Conservation (phyloP, 2,329 filamentous ascomycete species). For the Xylaria sp. region DNA sequence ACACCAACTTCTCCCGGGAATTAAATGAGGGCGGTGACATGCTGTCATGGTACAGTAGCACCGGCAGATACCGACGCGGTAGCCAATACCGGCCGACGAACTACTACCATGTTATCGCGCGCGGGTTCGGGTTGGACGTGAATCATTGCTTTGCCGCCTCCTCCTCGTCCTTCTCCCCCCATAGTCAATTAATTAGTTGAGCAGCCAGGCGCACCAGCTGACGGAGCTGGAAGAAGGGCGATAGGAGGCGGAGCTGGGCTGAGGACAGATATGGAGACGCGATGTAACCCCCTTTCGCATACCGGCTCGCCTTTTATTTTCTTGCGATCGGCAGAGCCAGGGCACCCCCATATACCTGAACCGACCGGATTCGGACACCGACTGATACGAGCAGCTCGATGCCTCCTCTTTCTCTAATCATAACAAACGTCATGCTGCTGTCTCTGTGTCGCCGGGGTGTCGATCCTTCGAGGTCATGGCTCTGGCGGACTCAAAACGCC, state of each 20-base stretch:
- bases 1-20: slow-evolving; percentile 20
- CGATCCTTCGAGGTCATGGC: slow-evolving; percentile 21
- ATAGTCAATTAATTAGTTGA: slow-evolving; percentile 20
- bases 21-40: slow-evolving; percentile 24
- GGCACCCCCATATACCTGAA: slow-evolving; percentile 20
- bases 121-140: slow-evolving; percentile 11
- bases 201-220: slow-evolving; percentile 34
- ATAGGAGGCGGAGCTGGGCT: slow-evolving; percentile 36
- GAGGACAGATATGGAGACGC: slow-evolving; percentile 26
- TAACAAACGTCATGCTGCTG: slow-evolving; percentile 19
- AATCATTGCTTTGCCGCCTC: neutral
- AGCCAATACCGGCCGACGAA: slow-evolving; percentile 18
- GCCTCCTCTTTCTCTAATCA: neutral
- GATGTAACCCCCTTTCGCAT: slow-evolving; percentile 35
- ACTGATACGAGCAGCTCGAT: slow-evolving; percentile 32
- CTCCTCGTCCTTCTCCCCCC: neutral
- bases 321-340: slow-evolving; percentile 28
- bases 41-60: slow-evolving; percentile 32
- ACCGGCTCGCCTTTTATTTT: slow-evolving; percentile 26
- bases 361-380: slow-evolving; percentile 34
- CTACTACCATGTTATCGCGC: slow-evolving; percentile 15
- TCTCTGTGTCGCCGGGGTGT: slow-evolving; percentile 12
- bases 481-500: slow-evolving; percentile 5
- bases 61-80: slow-evolving; percentile 30
- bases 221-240: slow-evolving; percentile 31